Conservation (phyloP, 2,329 filamentous ascomycete species). For the Hortaea werneckii region DNA sequence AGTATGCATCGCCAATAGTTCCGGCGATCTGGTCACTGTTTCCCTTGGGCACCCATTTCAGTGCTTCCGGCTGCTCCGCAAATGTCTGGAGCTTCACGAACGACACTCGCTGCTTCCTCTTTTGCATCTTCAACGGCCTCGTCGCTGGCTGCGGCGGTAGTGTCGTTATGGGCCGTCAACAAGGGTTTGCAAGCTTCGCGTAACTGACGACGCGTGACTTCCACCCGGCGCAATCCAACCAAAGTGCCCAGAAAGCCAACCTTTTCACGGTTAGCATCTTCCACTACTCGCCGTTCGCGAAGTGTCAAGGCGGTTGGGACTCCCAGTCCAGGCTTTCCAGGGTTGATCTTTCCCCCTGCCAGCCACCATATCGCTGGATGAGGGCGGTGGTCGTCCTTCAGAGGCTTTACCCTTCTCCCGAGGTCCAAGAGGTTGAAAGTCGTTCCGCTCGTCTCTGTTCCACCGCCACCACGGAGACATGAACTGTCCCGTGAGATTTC, state of each 20-base stretch:
- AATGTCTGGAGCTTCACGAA: too few relatives aligned
- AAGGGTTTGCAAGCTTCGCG: background rate
- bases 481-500: background rate
- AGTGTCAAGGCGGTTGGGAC: constrained; percentile 3
- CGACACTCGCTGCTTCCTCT: too few relatives aligned
- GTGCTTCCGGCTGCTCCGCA: too few relatives aligned
- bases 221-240: constrained; percentile 1
- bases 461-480: background rate
- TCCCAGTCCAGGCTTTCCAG: background rate
- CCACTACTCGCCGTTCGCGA: constrained; percentile 2
- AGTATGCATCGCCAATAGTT: too few relatives aligned
- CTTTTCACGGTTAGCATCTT: constrained; percentile 1
- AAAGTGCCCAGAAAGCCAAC: constrained; percentile 8
- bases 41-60: too few relatives aligned
- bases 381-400: constrained; percentile 3
- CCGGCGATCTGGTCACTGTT: too few relatives aligned
- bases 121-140: too few relatives aligned
- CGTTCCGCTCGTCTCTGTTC: background rate
- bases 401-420: background rate
- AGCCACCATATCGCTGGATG: constrained; percentile 5
- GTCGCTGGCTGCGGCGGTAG: too few relatives aligned
- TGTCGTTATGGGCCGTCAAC: too few relatives aligned
- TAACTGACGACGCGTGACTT: constrained; percentile 1
- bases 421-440: background rate
- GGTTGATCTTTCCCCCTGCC: constrained; percentile 2